Percentiles rank a stretch among this genome's conserved stretches.
These are phyloP conservation scores for Henckelia pumila DNA, from an alignment of 257 asterid species.

Conservation along the genomic window DNA sequence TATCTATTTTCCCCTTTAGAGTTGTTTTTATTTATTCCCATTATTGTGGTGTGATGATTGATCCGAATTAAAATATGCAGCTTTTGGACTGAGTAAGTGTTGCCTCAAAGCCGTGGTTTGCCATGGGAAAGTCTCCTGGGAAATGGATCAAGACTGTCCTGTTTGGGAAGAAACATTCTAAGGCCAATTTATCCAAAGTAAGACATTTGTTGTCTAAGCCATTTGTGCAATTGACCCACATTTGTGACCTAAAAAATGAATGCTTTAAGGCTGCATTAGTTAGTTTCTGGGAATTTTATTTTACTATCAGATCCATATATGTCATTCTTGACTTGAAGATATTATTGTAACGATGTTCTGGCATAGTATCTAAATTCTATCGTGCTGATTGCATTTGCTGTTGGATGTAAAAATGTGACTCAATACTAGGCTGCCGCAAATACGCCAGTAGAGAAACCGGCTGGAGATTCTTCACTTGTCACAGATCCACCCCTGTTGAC, in stretches of 20 bases:
- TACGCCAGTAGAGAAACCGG: constrained; percentile 38
- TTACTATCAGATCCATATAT: background rate
- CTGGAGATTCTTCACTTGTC: constrained; percentile 40
- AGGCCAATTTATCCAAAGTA: constrained; percentile 69
- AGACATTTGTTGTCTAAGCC: constrained; percentile 27
- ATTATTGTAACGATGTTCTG: constrained; percentile 2
- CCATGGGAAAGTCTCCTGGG: constrained; percentile 95
- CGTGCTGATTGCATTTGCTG: constrained; percentile 25
- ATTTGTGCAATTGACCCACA: background rate
- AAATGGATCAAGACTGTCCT: constrained; percentile 94
- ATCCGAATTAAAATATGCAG: constrained; percentile 33
- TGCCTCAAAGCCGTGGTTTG: constrained; percentile 28
- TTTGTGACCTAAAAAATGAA: background rate
- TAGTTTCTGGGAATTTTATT: background rate
- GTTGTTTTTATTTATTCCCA: background rate
- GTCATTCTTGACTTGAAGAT: constrained; percentile 7
- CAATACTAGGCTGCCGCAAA: constrained; percentile 37
- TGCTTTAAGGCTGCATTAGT: background rate
- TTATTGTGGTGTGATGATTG: constrained; percentile 17
- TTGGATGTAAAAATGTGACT: constrained; percentile 42
- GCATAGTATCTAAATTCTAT: constrained; percentile 3
- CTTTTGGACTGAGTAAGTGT: constrained; percentile 33
- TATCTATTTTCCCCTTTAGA: background rate
- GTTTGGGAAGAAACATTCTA: constrained; percentile 86
- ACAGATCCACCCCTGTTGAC: constrained; percentile 41